Conservation (phyloP, 169 alveolate genomes). For the Theileria annulata region DNA sequence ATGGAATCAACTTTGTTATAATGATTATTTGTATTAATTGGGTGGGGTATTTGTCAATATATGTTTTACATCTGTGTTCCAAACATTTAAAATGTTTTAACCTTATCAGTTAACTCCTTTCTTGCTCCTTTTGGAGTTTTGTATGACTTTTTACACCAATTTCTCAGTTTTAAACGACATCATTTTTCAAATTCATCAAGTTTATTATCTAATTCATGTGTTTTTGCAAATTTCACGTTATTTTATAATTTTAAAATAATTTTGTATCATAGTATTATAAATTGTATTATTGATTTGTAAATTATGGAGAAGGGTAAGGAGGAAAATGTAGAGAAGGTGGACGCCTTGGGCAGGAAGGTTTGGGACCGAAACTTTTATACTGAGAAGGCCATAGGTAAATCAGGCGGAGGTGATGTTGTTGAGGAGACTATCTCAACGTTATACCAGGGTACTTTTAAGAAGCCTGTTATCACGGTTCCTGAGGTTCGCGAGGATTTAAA, state of each 20-base stretch:
- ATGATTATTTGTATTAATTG: neutral
- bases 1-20: conserved; percentile 20
- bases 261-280: neutral
- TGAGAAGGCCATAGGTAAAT: conserved; percentile 61
- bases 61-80: neutral
- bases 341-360: conserved; percentile 76
- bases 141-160: neutral
- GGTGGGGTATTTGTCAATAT: conserved; percentile 10
- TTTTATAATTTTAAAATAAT: no score
- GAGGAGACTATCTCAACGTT: conserved; percentile 68
- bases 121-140: neutral
- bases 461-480: conserved; percentile 65
- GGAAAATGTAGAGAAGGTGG: conserved; percentile 43
- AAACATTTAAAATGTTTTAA: neutral
- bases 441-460: conserved; percentile 53
- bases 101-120: neutral
- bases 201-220: neutral
- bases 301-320: neutral
- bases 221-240: neutral
- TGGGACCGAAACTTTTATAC: conserved; percentile 78
- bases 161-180: neutral
- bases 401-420: conserved; percentile 66
- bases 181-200: neutral
- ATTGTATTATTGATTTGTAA: neutral
- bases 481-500: conserved; percentile 78